Evolutionary conservation across 352 stramenopile species (phyloP), one percentile per base, ranked within the genome.

Genomic region (Phytophthora tubulina): DNA sequence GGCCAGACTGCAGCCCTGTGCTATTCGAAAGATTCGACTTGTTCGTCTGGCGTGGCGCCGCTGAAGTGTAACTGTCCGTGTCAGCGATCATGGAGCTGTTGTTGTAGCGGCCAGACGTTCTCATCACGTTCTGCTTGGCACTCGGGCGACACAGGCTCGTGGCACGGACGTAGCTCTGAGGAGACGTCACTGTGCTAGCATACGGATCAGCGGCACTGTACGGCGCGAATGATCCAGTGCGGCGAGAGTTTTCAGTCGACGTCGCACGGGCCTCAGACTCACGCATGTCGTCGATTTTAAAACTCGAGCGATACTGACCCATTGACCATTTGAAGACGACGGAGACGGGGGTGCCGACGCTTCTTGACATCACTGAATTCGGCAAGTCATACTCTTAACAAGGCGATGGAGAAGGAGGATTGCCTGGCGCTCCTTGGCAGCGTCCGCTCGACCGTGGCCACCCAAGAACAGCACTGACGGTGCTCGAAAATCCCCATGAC

Each of bases 221-320:
- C 1, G 73, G 70, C 4, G 61, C 21, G 38, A 67, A 79, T 10
- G 68, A 73, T 17, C 44, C 45, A 38, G 65, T 54, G 32, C 51
- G 61, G 21, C 63, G 52, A 15, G 69, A 62, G 31, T 69, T 38
- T 4, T 68, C 48, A 11, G 59, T 75, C 21, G 68, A 68, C 13
- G 65, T 75, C n/a, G 71, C 72, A 45, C 53, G 78, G 41, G 73
- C 80, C 32, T 92, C 84, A 2, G 83, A 86, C 70, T 88, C 79
- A 32, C 86, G 86, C 78, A 92, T 89, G 72, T 94, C 84, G 46
- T 94, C 86, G 51, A 96, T 87, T 64, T 96, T 86, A 69, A 95
- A 95, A 69, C 89, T 96, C 8, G 85, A 89, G 46, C 89, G 89
- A 7, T 80, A 0, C 21, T 21, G 21, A 21, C 21, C 21, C 21